Percentiles rank a stretch among this genome's conserved stretches.
phyloP scores from a whole-genome alignment of 441 rosid species.

The Biscutella laevigata region DNA sequence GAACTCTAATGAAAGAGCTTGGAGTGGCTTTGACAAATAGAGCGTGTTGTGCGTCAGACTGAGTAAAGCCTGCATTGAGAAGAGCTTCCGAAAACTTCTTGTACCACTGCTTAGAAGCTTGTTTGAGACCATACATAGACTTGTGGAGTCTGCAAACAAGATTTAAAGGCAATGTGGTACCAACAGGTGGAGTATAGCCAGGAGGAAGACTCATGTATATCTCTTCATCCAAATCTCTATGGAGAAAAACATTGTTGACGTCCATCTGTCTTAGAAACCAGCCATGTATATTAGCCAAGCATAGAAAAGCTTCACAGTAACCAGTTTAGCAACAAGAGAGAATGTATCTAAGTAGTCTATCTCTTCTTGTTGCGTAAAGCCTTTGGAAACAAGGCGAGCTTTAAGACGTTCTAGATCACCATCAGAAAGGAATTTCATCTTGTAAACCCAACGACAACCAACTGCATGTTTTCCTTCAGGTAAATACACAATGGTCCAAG shows the following conservation, averaged over 20 bases:
- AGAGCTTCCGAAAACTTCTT: neutral
- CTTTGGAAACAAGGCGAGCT: neutral
- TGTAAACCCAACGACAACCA: neutral
- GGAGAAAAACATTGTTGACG: neutral
- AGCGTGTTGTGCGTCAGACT: neutral
- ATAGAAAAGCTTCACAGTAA: neutral
- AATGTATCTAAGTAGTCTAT: neutral
- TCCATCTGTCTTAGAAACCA: neutral
- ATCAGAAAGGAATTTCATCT: neutral
- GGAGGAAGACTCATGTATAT: neutral
- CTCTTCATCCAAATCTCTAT: neutral
- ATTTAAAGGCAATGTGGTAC: neutral
- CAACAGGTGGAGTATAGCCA: neutral
- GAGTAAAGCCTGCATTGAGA: neutral
- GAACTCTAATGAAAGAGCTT: neutral
- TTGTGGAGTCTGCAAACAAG: neutral
- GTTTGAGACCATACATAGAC: neutral
- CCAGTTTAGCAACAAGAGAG: neutral
- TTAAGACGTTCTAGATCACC: neutral
- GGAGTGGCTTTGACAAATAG: neutral
- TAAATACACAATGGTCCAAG: too few relatives aligned
- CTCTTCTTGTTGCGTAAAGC: neutral
- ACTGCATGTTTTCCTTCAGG: too few relatives aligned
- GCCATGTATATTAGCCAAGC: neutral
- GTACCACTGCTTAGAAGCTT: neutral